Conservation (phyloP, 345 rosid species). For the Populus pruinosa region DNA sequence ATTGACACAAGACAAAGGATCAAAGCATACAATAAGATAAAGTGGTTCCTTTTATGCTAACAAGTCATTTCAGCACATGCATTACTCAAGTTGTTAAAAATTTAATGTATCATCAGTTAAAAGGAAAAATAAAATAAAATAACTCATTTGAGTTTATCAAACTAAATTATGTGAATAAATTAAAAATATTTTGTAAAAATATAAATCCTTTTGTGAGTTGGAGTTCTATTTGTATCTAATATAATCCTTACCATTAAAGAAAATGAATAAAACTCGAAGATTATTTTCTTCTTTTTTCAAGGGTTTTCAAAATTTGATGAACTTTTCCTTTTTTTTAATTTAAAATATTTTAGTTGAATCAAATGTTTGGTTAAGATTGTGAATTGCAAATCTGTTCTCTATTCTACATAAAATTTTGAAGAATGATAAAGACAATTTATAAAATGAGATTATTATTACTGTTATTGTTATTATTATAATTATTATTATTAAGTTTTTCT, state of each 20-base stretch:
- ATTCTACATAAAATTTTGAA: neutral
- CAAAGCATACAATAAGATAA: neutral
- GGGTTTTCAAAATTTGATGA: neutral
- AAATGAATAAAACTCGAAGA: neutral
- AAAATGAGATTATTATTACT: too few species aligned
- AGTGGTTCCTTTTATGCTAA: constrained; percentile 5
- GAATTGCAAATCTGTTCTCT: neutral
- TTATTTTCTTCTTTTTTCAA: neutral
- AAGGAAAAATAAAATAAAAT: neutral
- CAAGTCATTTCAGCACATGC: neutral
- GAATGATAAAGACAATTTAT: neutral
- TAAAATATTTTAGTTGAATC: neutral
- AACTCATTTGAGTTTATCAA: neutral
- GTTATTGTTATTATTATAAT: too few species aligned
- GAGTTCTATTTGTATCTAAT: neutral
- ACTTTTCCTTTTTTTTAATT: neutral
- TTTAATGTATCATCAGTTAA: neutral
- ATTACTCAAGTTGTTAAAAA: neutral
- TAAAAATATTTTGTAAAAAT: neutral
- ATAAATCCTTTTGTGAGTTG: neutral
- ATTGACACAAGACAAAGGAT: neutral
- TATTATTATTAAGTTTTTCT: too few species aligned
- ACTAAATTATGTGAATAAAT: neutral
- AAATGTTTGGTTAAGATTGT: neutral
- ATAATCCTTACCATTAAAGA: neutral